Base-by-base conservation (phyloP, 805 yeast genomes). In the Candida boleticola region DNA sequence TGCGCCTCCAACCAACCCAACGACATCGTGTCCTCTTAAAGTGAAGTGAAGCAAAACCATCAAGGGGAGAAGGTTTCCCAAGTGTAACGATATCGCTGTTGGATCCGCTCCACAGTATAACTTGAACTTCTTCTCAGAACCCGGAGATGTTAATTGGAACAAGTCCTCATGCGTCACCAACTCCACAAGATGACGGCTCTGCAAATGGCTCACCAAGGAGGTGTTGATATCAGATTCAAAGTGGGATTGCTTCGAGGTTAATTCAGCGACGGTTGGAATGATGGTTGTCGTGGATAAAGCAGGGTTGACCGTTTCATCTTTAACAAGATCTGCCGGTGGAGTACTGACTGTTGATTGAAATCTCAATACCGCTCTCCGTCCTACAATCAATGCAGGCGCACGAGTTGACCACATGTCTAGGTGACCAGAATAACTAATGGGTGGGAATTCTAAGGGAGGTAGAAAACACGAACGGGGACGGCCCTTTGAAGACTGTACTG, bases 21-120 rank as follows among this genome's bases (percentile, higher is more conserved):
- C 79, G n/a, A 89, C 79, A 46, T 78, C 76, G 58, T 89, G 96
- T 1, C 99, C 99, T 26, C 93, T 69, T 25, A 89, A 63, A 47
- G 80, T 80, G 61, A 89, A 89, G 61, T 93, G 97, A 34, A 93
- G 66, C 35, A 92, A 64, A 1, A 88, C 79, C 83, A 93, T 79
- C 48, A 93, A 63, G 0, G 99, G 99, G 25, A 93, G 68, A 40
- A 93, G 65, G 54, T 93, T 93, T 2, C 99, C 99, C 50, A 93
- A 64, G 64, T 93, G 99, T 13, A 93, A 68, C 0, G 97, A 89
- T 37, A 58, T 69, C 1, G 98, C 98, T 0, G 96, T 83, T 1
- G 99, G 99, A 57, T 93, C 99, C 0, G 97, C 97, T 9, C 99
- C 99, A 60, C 96, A 84, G 61, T 92, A 92, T 5, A 89, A 61